Base-by-base conservation (phyloP, 2,329 filamentous ascomycete genomes). In the Biscogniauxia sp. region DNA sequence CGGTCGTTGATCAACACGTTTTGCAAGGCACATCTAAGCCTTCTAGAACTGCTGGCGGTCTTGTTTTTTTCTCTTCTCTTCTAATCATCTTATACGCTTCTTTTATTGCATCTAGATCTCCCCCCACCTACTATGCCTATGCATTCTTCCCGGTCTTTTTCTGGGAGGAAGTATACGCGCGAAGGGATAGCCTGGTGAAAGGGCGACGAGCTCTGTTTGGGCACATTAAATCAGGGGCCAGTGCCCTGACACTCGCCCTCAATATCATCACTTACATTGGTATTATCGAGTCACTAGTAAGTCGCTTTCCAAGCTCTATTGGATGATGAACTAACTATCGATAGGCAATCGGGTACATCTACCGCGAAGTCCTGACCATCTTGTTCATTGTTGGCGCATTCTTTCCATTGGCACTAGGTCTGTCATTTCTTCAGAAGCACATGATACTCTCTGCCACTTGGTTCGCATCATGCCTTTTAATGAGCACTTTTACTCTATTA, bases 121-220 rank as follows among this genome's bases (percentile, higher is more conserved):
- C 94, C 0, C 73, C 82, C 60, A 89, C 91, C 2, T 99, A 99
- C 75, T 99, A 98, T 71, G 85, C 87, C 1, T 99, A 99, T 73
- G 91, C 89, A 0, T 85, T 96, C 68, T 99, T 99, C 75, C 95
- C 95, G 0, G 88, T 97, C 2, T 84, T 92, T 60, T 98, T 99
- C 78, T 99, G 95, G 95, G 94, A 97, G 75, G 93, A 97, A 71
- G 91, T 97, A 0, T 94, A 89, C 75, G 91, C 91, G 2, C 86
- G 90, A 26, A 84, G 93, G 59, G 81, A 83, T 53, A 91, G 91
- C 51, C 75, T 97, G 13, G 70, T 78, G 5, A 83, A 87, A 63
- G 93, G 93, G 2, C 81, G 84, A 56, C 83, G 82, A 64, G 81
- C 85, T 55, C 78, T 98, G 8, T 88, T 97, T 66, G 82, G 85